These are phyloP conservation scores for Quercus bicolor DNA, from an alignment of 306 rosid genomes.

Conservation along the genomic window DNA sequence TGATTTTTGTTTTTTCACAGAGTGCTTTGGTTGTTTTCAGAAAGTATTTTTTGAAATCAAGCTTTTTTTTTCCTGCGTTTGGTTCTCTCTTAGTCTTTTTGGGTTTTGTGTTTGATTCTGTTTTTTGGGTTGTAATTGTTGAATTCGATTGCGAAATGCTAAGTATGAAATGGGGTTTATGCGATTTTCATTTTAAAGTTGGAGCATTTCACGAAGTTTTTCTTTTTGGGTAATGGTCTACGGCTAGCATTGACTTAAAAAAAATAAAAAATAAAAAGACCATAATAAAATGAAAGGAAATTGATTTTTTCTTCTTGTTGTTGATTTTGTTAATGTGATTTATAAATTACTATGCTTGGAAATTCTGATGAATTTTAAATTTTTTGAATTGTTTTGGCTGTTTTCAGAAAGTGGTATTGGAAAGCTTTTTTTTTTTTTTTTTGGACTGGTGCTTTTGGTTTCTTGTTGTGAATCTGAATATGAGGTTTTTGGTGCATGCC, in stretches of 20 bases:
- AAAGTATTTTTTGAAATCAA: background rate
- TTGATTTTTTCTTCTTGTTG: background rate
- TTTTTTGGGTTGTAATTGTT: background rate
- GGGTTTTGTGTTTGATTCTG: slow-evolving; percentile 5
- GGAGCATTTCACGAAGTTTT: slow-evolving; percentile 4
- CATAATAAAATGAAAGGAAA: no score
- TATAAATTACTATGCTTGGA: background rate
- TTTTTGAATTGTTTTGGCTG: background rate
- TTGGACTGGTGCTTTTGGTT: background rate
- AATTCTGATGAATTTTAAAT: background rate
- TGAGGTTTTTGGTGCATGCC: background rate
- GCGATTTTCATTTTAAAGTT: background rate
- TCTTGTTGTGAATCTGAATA: background rate
- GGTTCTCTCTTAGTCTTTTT: background rate
- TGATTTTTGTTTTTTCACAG: background rate
- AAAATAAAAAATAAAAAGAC: background rate
- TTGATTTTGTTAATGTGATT: background rate
- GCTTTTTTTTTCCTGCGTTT: background rate
- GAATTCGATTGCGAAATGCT: slow-evolving; percentile 8
- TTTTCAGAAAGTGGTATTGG: background rate
- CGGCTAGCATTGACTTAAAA: background rate
- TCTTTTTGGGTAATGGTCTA: background rate
- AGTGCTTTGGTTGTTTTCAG: background rate
- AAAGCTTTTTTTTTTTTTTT: background rate
- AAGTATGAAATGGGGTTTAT: slow-evolving; percentile 10